Conservation (phyloP, 768 basidiomycete genomes). For the Boletus sp. region DNA sequence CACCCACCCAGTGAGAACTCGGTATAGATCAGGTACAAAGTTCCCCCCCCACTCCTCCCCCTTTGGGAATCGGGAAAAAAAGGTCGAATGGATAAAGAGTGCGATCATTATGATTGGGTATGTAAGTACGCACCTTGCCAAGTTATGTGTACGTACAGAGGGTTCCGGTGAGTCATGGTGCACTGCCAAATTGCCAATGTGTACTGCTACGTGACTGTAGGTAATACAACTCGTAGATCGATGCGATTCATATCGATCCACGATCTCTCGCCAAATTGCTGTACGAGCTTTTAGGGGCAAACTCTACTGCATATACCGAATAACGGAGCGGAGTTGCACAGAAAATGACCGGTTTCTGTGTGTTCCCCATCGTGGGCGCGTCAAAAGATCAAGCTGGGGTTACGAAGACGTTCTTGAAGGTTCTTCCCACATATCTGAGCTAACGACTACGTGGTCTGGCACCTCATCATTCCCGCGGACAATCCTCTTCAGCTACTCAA, state of each 20-base stretch:
- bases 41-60: slow-evolving; percentile 2
- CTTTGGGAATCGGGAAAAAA: slow-evolving; percentile 1
- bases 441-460: slow-evolving; percentile 20
- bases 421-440: slow-evolving; percentile 26
- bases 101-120: slow-evolving; percentile 8
- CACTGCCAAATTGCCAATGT: not conserved
- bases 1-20: slow-evolving; percentile 3
- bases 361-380: slow-evolving; percentile 1
- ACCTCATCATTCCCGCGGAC: slow-evolving; percentile 22
- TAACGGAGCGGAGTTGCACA: not conserved
- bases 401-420: not conserved
- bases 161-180: not conserved
- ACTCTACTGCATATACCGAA: not conserved
- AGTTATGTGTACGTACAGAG: slow-evolving; percentile 5
- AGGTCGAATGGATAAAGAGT: slow-evolving; percentile 1
- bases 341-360: not conserved
- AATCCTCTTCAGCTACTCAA: slow-evolving; percentile 5
- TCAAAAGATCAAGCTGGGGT: not conserved
- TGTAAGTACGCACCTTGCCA: not conserved
- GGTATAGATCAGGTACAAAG: slow-evolving; percentile 21
- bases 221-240: slow-evolving; percentile 10
- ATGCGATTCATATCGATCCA: slow-evolving; percentile 5
- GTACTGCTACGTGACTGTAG: slow-evolving; percentile 2
- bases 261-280: slow-evolving; percentile 2
- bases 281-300: slow-evolving; percentile 9